Conservation (phyloP, 257 asterid species). For the Nicotiana obtusifolia region DNA sequence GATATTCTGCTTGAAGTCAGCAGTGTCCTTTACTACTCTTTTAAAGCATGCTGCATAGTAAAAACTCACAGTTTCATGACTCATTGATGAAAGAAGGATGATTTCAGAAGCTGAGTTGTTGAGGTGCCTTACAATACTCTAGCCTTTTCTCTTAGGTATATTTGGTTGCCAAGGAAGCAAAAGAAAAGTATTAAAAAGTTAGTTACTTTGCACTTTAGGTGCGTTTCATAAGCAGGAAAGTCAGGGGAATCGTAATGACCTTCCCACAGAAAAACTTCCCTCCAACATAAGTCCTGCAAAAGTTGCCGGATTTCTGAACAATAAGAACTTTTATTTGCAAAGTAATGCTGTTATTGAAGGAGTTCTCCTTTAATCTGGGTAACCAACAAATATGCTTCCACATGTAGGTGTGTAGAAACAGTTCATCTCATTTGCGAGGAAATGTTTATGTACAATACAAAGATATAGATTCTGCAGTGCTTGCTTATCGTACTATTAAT, state of each 20-base stretch:
- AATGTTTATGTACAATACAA: slow-evolving; percentile 82
- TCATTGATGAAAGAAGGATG: background rate
- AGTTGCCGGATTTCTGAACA: background rate
- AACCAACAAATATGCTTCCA: slow-evolving; percentile 12
- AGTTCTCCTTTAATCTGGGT: slow-evolving; percentile 15
- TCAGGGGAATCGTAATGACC: background rate
- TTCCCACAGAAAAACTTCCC: background rate
- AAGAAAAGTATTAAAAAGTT: background rate
- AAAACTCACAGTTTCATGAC: background rate
- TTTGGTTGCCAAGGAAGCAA: background rate
- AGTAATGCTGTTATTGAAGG: background rate
- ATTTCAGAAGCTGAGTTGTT: background rate
- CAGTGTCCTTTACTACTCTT: slow-evolving; percentile 2
- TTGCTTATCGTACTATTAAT: slow-evolving; percentile 63
- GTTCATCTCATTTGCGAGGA: slow-evolving; percentile 87
- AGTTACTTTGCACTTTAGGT: background rate
- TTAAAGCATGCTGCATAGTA: background rate
- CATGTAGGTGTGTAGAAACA: slow-evolving; percentile 85
- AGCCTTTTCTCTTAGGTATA: background rate
- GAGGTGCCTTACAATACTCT: background rate
- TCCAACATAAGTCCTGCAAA: background rate
- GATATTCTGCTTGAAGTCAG: background rate
- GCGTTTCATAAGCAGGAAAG: background rate
- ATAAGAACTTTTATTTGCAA: background rate
- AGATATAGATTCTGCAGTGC: slow-evolving; percentile 74